Evolutionary conservation across 768 basidiomycete species (phyloP), one percentile per base, ranked within the genome.

Genomic region (Suillus occidentalis): DNA sequence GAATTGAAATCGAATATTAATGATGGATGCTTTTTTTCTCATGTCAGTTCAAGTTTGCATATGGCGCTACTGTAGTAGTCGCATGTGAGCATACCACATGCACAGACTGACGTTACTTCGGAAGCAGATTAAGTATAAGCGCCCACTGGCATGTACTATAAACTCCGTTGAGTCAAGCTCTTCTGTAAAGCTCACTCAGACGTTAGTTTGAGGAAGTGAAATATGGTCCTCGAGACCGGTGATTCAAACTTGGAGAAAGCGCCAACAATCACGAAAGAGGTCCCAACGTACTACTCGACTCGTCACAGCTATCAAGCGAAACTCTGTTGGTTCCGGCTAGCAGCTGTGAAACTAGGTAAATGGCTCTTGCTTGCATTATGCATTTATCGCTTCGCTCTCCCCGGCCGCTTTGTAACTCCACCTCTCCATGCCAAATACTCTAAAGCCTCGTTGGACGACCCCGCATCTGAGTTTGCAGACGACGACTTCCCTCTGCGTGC

Each of bases 401-500:
- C 13, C 43, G 40, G 47, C 59, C 52, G 6, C 22, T 14, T n/a
- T 58, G 20, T 8, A 20, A 55, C 52, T n/a, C 31, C 53, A 49
- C 50, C 18, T 50, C n/a, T 28, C 49, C 4, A n/a, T 40, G 14
- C 20, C 7, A 25, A 65, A 31, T 37, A 67, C 18, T 52, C 63
- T 63, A 43, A 65, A 18, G 36, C 43, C 36, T 68, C 64, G 42
- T 52, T 61, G 20, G 75, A 76, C 50, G 74, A 81, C 55, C 80
- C 80, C 7, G 79, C 80, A 36, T 76, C 76, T 50, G 75, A 78
- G 28, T 84, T 84, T 80, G 77, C 78, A 69, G 83, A 84, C 64
- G 75, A 90, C 65, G 71, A 87, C 34, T 92, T 85, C 80, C 90
- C 90, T 25, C 74, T 89, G 31, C 88, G 88, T 40, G 80, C 81